Evolutionary conservation across 192 early-diverging fungal genomes (phyloP).

Genomic region (Dispira simplex): DNA sequence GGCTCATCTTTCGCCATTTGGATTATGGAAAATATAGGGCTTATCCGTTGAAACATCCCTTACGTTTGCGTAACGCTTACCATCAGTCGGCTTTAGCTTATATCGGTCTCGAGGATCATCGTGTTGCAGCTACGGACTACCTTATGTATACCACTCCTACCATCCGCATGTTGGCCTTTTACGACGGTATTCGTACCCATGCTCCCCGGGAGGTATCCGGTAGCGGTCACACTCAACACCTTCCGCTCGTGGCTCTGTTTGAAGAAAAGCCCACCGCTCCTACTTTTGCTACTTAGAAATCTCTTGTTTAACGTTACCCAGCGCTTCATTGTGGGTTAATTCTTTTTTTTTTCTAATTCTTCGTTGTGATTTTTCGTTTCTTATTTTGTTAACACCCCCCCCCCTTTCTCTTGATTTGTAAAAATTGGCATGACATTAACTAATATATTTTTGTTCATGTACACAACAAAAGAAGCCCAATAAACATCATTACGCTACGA

Average conservation of each 20-base stretch:
- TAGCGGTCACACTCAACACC: background rate
- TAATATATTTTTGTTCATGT: too few relatives aligned
- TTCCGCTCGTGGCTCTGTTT: slow-evolving; percentile 7
- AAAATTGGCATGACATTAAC: too few relatives aligned
- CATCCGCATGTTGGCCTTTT: slow-evolving; percentile 11
- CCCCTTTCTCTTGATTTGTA: too few relatives aligned
- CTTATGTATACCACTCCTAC: slow-evolving; percentile 10
- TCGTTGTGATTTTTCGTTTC: too few relatives aligned
- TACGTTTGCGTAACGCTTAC: slow-evolving; percentile 11
- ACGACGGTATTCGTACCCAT: slow-evolving; percentile 2
- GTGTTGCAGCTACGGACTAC: background rate
- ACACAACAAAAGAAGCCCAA: too few relatives aligned
- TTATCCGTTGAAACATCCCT: slow-evolving; percentile 8
- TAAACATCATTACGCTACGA: too few relatives aligned
- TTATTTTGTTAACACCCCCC: too few relatives aligned
- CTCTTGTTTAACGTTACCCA: too few relatives aligned
- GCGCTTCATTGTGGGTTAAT: too few relatives aligned
- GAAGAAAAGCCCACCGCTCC: slow-evolving; percentile 6
- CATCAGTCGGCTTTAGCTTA: slow-evolving; percentile 2
- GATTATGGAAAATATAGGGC: slow-evolving; percentile 10
- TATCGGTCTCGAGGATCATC: background rate
- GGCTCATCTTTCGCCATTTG: background rate
- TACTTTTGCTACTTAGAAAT: too few relatives aligned
- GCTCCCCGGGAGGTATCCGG: background rate
- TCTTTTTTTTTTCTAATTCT: too few relatives aligned